Conservation (phyloP, 352 stramenopile species). For the Peronospora tabacina region DNA sequence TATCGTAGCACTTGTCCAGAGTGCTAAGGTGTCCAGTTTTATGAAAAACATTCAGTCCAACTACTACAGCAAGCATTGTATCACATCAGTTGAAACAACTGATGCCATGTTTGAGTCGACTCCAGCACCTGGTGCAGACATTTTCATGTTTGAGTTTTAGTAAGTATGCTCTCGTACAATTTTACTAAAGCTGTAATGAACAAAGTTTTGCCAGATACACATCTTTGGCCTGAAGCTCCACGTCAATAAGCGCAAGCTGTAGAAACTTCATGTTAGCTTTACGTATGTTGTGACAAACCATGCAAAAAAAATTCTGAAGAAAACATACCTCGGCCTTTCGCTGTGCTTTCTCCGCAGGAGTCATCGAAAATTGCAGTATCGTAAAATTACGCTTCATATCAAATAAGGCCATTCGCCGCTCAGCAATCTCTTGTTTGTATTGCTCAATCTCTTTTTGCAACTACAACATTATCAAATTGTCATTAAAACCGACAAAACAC, state of each 20-base stretch:
- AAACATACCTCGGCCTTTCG: slow-evolving; percentile 48
- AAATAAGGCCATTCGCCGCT: slow-evolving; percentile 28
- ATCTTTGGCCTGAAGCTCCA: slow-evolving; percentile 62
- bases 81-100: slow-evolving; percentile 6
- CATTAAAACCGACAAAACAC: neutral
- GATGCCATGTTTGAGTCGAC: slow-evolving; percentile 33
- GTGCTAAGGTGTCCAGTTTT: slow-evolving; percentile 29
- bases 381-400: slow-evolving; percentile 39
- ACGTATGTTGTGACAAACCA: neutral
- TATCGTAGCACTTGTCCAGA: slow-evolving; percentile 48
- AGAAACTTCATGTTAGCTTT: neutral
- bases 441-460: slow-evolving; percentile 49
- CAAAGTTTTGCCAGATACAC: slow-evolving; percentile 58
- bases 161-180: neutral
- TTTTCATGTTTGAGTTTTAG: slow-evolving; percentile 15
- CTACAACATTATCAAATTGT: slow-evolving; percentile 12
- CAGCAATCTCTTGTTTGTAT: slow-evolving; percentile 51
- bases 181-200: slow-evolving; percentile 27
- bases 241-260: slow-evolving; percentile 55
- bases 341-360: slow-evolving; percentile 35
- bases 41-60: slow-evolving; percentile 27
- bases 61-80: slow-evolving; percentile 30
- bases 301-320: neutral
- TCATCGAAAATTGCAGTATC: slow-evolving; percentile 41
- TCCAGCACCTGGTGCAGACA: slow-evolving; percentile 24